Conservation (phyloP, 331 rosid genomes). For the Malus hybrid region DNA sequence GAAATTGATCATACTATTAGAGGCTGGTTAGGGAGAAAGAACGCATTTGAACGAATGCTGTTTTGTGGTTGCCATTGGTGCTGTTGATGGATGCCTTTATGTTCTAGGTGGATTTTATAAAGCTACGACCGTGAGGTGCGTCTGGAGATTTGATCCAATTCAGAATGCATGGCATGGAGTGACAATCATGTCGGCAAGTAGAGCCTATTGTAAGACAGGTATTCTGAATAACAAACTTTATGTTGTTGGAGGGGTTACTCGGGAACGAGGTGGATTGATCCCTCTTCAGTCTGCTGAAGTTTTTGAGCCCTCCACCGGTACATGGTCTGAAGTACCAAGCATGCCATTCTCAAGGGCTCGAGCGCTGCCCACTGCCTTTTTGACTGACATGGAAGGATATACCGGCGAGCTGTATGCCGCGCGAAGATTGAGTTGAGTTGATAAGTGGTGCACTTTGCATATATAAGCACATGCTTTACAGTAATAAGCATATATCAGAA, state of each 20-base stretch:
- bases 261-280: conserved; percentile 65
- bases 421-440: neutral
- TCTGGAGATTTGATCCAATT: conserved; percentile 68
- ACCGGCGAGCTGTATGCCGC: neutral
- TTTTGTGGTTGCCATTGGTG: conserved; percentile 81
- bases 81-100: conserved; percentile 77
- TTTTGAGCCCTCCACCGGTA: conserved; percentile 60
- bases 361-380: conserved; percentile 65
- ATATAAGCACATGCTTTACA: neutral
- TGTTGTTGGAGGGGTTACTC: conserved; percentile 92
- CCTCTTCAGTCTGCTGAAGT: conserved; percentile 96
- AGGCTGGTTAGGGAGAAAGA: conserved; percentile 75
- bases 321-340: conserved; percentile 76
- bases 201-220: conserved; percentile 89
- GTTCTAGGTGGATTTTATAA: conserved; percentile 89
- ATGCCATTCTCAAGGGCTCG: conserved; percentile 92
- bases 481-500: neutral
- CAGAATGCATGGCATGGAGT: conserved; percentile 64
- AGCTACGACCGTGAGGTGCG: conserved; percentile 69
- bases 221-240: conserved; percentile 76
- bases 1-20: conserved; percentile 67
- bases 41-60: conserved; percentile 69
- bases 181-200: conserved; percentile 64
- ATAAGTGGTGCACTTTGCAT: neutral
- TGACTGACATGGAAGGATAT: conserved; percentile 74